Conservation (phyloP, 106 monocot genomes). For the Allium cepa region DNA sequence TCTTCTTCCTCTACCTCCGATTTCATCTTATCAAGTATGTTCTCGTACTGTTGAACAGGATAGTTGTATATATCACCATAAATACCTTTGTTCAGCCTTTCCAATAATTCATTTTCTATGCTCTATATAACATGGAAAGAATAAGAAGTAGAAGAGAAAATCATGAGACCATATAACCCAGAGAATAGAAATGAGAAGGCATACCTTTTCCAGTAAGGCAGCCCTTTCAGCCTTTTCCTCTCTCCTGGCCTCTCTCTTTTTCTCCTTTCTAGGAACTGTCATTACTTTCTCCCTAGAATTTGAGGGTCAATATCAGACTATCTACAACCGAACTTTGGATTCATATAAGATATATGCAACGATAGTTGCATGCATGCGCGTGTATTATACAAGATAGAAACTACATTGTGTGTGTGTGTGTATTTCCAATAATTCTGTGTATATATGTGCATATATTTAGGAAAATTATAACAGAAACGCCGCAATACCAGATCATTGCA, state of each 20-base stretch:
- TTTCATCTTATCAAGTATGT: conserved; percentile 65
- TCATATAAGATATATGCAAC: background rate
- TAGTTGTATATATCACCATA: conserved; percentile 91
- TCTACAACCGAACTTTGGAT: no score
- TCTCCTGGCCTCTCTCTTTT: conserved; percentile 78
- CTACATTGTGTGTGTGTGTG: no score
- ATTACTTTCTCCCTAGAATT: conserved; percentile 77
- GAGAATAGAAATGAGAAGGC: background rate
- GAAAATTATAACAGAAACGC: no score
- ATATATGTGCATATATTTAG: no score
- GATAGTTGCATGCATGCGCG: background rate
- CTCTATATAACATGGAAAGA: conserved; percentile 35
- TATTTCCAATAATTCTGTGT: no score
- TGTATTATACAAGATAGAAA: background rate
- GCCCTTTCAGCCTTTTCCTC: conserved; percentile 91
- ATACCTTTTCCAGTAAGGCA: conserved; percentile 81
- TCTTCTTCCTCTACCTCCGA: conserved; percentile 30
- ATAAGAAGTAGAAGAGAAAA: conserved; percentile 1
- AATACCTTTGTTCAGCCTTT: conserved; percentile 75
- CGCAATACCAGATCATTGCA: no score
- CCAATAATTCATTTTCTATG: conserved; percentile 81
- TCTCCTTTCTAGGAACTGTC: conserved; percentile 85
- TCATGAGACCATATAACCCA: background rate
- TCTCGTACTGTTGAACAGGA: conserved; percentile 45
- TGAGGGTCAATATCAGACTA: background rate